phyloP scores from a whole-genome alignment of 140 eudicot genomes.

The Senecio squalidus region DNA sequence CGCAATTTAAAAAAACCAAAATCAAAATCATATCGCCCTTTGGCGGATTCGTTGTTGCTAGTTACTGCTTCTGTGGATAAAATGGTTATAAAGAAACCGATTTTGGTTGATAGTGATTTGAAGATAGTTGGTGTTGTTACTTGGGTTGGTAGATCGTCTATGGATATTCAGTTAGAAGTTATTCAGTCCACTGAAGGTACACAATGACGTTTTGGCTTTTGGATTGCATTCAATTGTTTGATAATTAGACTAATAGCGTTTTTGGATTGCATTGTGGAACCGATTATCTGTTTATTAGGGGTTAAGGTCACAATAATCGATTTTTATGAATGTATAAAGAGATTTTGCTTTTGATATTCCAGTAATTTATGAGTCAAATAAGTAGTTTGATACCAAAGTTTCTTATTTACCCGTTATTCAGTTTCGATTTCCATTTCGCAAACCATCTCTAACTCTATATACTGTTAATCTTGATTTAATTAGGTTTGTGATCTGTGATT shows the following conservation, averaged over 20 bases:
- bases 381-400: too few species aligned
- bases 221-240: background rate
- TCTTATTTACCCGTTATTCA: too few species aligned
- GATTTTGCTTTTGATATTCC: too few species aligned
- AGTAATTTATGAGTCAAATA: too few species aligned
- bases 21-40: too few species aligned
- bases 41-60: slow-evolving; percentile 58
- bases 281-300: background rate
- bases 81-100: slow-evolving; percentile 78
- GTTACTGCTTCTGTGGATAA: slow-evolving; percentile 97
- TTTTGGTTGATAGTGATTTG: slow-evolving; percentile 60
- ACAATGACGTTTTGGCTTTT: background rate
- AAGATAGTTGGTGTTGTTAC: slow-evolving; percentile 77
- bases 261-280: background rate
- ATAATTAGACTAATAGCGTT: background rate
- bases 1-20: too few species aligned
- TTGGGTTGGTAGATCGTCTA: slow-evolving; percentile 97
- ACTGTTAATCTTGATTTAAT: too few species aligned
- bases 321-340: too few species aligned
- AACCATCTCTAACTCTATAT: too few species aligned
- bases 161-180: slow-evolving; percentile 92
- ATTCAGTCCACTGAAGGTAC: slow-evolving; percentile 58
- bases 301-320: too few species aligned
- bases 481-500: too few species aligned
- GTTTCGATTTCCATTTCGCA: too few species aligned